Conservation (phyloP, 345 rosid species). For the Populus deltoides region DNA sequence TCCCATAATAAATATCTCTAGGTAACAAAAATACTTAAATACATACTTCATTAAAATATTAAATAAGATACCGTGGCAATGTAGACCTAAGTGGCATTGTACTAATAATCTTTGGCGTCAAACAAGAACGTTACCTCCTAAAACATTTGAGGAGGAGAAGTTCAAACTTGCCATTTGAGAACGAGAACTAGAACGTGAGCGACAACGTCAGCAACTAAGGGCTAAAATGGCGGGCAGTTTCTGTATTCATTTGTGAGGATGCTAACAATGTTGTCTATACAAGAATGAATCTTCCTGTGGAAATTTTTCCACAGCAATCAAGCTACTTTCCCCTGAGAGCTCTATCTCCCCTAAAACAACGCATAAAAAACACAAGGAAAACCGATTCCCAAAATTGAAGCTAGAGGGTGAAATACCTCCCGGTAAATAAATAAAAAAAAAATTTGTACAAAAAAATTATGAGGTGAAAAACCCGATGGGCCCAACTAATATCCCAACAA, state of each 20-base stretch:
- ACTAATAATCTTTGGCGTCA: not conserved
- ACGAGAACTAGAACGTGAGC: not conserved
- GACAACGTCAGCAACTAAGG: not conserved
- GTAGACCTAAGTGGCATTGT: too few species aligned
- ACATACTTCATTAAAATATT: too few species aligned
- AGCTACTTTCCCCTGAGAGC: conserved; percentile 10
- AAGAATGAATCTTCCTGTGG: conserved; percentile 34
- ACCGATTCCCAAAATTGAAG: conserved; percentile 21
- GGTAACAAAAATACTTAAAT: too few species aligned
- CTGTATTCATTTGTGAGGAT: conserved; percentile 2
- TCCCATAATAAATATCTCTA: too few species aligned
- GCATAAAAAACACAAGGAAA: not conserved
- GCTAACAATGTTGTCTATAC: conserved; percentile 29
- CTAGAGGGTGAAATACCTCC: too few species aligned
- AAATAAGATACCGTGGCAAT: too few species aligned
- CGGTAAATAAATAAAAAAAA: not conserved
- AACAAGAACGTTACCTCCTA: not conserved
- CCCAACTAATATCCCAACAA: conserved; percentile 5
- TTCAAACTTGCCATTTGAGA: too few species aligned
- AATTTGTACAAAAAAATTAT: conserved; percentile 37
- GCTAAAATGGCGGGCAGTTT: too few species aligned
- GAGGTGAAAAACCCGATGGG: not conserved
- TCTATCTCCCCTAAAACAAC: not conserved
- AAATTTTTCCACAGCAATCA: conserved; percentile 30
- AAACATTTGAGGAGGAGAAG: too few species aligned